These are phyloP conservation scores for Pyrenophora graminea DNA, from an alignment of 2,329 filamentous ascomycete species.

Conservation along the genomic window DNA sequence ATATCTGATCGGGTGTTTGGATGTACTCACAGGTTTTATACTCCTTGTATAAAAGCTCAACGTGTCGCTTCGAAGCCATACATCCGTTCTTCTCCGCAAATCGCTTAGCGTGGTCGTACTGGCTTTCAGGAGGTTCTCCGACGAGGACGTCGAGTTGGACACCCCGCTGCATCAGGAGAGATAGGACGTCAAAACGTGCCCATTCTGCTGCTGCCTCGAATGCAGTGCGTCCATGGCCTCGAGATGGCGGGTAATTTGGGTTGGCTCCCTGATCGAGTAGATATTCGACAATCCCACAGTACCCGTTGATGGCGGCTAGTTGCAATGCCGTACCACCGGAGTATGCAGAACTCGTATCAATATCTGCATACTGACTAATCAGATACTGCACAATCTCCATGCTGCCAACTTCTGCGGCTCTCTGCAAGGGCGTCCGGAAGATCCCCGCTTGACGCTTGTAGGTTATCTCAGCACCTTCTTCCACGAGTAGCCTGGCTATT, in stretches of 20 bases:
- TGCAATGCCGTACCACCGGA: slow-evolving; percentile 7
- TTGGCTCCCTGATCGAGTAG: slow-evolving; percentile 2
- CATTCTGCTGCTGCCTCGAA: slow-evolving; percentile 13
- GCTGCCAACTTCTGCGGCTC: neutral
- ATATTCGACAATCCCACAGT: slow-evolving; percentile 1
- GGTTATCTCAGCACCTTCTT: neutral
- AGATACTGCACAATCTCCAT: neutral
- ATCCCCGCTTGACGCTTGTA: neutral
- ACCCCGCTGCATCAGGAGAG: neutral
- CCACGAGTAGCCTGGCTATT: neutral
- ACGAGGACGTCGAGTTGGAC: neutral
- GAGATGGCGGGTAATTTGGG: slow-evolving; percentile 1
- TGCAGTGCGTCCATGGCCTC: slow-evolving; percentile 2
- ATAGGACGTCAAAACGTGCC: slow-evolving; percentile 5
- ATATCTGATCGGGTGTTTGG: too few species aligned
- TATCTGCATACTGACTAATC: neutral
- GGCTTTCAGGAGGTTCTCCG: neutral
- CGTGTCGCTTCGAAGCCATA: neutral
- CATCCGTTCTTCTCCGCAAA: neutral
- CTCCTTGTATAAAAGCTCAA: neutral
- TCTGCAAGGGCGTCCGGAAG: neutral
- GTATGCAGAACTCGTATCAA: neutral
- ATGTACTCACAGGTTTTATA: too few species aligned
- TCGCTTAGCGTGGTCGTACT: neutral
- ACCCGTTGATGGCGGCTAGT: slow-evolving; percentile 1